These are phyloP conservation scores for Solanum medicagineum DNA, from an alignment of 257 asterid genomes.

Conservation along the genomic window DNA sequence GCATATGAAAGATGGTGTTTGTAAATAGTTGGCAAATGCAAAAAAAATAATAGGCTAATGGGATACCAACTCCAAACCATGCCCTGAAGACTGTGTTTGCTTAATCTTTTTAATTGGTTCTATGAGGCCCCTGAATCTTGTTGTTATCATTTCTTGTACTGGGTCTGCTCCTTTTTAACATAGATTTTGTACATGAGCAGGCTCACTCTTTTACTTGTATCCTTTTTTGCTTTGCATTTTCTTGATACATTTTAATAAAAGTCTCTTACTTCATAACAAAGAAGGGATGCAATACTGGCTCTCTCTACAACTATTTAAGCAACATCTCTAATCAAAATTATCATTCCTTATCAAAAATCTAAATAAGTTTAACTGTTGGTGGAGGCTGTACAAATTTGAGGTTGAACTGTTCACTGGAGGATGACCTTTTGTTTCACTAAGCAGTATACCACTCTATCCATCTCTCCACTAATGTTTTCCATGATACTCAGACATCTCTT, in stretches of 20 bases:
- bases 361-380: not conserved
- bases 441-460: not conserved
- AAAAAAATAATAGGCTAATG: not conserved
- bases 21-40: not conserved
- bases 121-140: not conserved
- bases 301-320: not conserved
- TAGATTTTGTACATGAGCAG: not conserved
- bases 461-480: not conserved
- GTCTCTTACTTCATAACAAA: not conserved
- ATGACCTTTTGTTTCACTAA: not conserved
- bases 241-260: not conserved
- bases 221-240: not conserved
- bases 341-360: not conserved
- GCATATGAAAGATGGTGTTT: not conserved
- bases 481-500: not conserved
- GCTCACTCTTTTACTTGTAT: not conserved
- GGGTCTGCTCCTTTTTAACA: not conserved
- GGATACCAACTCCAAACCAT: not conserved
- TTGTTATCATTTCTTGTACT: not conserved
- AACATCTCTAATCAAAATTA: not conserved
- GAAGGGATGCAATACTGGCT: not conserved
- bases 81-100: not conserved
- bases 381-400: not conserved
- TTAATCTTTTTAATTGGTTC: not conserved
- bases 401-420: not conserved